A percentile compares a stretch with the other conserved stretches of the same genome.
Conservation (phyloP, 1,139 yeast species). For the Saccharomyces hybrid region DNA sequence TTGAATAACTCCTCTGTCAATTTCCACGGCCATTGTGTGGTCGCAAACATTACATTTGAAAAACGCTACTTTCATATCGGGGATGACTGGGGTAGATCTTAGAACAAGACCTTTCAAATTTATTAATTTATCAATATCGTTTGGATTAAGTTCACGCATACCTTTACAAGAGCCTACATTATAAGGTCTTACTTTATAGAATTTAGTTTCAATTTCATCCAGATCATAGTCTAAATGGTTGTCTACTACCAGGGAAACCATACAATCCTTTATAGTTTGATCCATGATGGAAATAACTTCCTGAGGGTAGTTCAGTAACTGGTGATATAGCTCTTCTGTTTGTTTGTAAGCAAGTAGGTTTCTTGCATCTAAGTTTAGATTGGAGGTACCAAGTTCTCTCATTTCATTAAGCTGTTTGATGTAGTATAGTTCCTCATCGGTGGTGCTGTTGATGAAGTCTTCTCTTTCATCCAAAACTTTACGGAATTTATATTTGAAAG, state of each 20-base stretch:
- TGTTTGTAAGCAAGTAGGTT: slow-evolving; percentile 71
- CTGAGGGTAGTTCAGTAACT: slow-evolving; percentile 86
- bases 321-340: slow-evolving; percentile 74
- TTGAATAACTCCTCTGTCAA: slow-evolving; percentile 87
- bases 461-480: slow-evolving; percentile 48
- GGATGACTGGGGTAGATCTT: slow-evolving; percentile 84
- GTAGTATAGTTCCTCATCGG: slow-evolving; percentile 70
- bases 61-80: slow-evolving; percentile 97
- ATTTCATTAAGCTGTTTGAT: slow-evolving; percentile 65
- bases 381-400: slow-evolving; percentile 72
- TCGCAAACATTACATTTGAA: slow-evolving; percentile 94
- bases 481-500: slow-evolving; percentile 74
- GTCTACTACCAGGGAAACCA: slow-evolving; percentile 71
- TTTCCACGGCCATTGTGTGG: slow-evolving; percentile 85
- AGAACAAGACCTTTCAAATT: slow-evolving; percentile 86
- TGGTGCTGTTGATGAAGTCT: slow-evolving; percentile 38
- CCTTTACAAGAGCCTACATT: slow-evolving; percentile 66
- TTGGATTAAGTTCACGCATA: slow-evolving; percentile 92
- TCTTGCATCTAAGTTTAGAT: slow-evolving; percentile 75
- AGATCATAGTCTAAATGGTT: slow-evolving; percentile 35
- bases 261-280: slow-evolving; percentile 84
- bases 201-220: slow-evolving; percentile 64
- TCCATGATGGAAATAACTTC: slow-evolving; percentile 98
- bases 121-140: slow-evolving; percentile 89
- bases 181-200: slow-evolving; percentile 84